These are phyloP conservation scores for Usnea hakonensis DNA, from an alignment of 495 filamentous ascomycete genomes.

Conservation along the genomic window DNA sequence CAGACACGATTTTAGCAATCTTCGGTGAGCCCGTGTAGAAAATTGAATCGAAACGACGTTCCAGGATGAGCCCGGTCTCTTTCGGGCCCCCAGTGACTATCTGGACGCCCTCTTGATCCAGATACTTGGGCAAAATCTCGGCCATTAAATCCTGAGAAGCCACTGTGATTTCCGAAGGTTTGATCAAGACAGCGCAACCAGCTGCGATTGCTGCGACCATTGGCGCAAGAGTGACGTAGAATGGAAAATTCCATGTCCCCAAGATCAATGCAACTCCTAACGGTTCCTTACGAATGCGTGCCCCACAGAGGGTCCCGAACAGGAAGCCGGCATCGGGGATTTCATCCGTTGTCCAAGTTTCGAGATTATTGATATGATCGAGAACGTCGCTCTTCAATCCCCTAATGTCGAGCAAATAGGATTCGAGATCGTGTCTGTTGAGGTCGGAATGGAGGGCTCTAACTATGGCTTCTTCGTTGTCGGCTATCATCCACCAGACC, in stretches of 20 bases:
- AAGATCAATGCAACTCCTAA: constrained; percentile 33
- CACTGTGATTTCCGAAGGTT: constrained; percentile 14
- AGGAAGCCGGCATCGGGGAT: constrained; percentile 19
- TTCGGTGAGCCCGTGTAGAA: constrained; percentile 21
- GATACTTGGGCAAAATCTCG: constrained; percentile 18
- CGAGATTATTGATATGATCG: constrained; percentile 12
- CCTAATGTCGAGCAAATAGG: constrained; percentile 11
- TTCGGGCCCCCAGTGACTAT: constrained; percentile 17
- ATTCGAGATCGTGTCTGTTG: constrained; percentile 8
- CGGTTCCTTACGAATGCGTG: constrained; percentile 23
- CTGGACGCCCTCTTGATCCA: constrained; percentile 14
- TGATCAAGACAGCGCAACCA: constrained; percentile 15
- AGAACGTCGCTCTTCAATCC: constrained; percentile 17
- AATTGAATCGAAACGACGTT: constrained; percentile 19
- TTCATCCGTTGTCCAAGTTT: constrained; percentile 21
- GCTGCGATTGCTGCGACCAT: constrained; percentile 8
- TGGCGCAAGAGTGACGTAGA: neutral
- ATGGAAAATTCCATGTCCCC: constrained; percentile 39
- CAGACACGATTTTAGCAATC: constrained; percentile 14
- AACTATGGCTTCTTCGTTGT: constrained; percentile 18
- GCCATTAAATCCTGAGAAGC: constrained; percentile 12
- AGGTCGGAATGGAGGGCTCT: constrained; percentile 17
- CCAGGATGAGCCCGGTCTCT: constrained; percentile 15
- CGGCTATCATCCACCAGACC: constrained; percentile 34
- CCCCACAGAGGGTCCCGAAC: constrained; percentile 16